phyloP scores from a whole-genome alignment of 2,329 filamentous ascomycete species.

The Fusarium citri region DNA sequence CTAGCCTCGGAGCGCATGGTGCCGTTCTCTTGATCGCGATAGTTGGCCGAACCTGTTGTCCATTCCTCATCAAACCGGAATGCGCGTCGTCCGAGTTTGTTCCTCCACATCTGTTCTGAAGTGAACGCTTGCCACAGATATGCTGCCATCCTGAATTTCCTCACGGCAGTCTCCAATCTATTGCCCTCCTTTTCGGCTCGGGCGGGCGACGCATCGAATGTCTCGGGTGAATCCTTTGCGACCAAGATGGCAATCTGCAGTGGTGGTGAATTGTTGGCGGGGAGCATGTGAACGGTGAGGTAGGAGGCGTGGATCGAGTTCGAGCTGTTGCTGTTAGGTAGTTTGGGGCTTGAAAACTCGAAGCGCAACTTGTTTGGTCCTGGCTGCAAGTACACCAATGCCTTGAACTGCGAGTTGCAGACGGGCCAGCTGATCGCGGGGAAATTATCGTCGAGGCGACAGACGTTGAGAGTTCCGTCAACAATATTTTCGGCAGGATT shows the following conservation, averaged over 20 bases:
- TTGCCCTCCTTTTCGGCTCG: conserved; percentile 84
- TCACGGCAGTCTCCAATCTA: conserved; percentile 79
- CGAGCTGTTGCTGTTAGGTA: conserved; percentile 74
- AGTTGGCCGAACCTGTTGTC: conserved; percentile 83
- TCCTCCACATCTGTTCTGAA: conserved; percentile 93
- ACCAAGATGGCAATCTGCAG: conserved; percentile 90
- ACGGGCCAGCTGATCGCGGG: conserved; percentile 89
- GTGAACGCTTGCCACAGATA: conserved; percentile 99
- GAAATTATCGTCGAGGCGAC: conserved; percentile 86
- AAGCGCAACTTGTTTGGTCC: conserved; percentile 90
- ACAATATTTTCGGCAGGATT: conserved; percentile 74
- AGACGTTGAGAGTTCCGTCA: conserved; percentile 83
- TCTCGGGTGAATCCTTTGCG: conserved; percentile 87
- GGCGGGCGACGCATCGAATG: conserved; percentile 84
- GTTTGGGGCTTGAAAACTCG: conserved; percentile 87
- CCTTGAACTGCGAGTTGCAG: conserved; percentile 89
- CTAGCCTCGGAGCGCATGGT: conserved; percentile 91
- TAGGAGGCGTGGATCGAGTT: conserved; percentile 81
- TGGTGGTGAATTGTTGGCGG: conserved; percentile 80
- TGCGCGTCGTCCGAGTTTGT: conserved; percentile 84
- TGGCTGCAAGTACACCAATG: conserved; percentile 87
- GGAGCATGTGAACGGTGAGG: conserved; percentile 87
- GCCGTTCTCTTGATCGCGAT: conserved; percentile 75
- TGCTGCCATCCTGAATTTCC: conserved; percentile 93
- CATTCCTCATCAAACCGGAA: conserved; percentile 97